These are phyloP conservation scores for Penicillium sp. DNA, from an alignment of 2,329 filamentous ascomycete species.

Conservation along the genomic window DNA sequence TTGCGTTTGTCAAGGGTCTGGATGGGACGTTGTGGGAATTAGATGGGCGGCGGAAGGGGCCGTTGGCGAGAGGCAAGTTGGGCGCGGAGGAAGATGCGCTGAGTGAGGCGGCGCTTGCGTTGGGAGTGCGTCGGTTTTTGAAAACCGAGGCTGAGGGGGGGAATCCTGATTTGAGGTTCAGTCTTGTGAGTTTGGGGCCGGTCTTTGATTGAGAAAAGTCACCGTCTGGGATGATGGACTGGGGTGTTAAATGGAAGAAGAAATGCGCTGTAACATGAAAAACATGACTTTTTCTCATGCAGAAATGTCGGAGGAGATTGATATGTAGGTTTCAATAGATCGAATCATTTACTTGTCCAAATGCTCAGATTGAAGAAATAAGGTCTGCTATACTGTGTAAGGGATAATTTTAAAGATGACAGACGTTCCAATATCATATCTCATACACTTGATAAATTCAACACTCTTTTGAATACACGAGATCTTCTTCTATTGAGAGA, in stretches of 20 bases:
- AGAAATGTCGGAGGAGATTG: too few relatives aligned
- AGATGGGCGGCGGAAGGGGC: constrained; percentile 68
- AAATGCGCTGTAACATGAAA: not conserved
- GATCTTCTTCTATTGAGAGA: too few relatives aligned
- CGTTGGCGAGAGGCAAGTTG: constrained; percentile 61
- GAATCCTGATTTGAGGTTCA: constrained; percentile 55
- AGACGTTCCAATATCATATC: too few relatives aligned
- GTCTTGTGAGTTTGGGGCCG: constrained; percentile 55
- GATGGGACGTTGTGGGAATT: constrained; percentile 74
- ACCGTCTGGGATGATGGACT: not conserved
- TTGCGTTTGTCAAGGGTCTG: constrained; percentile 77
- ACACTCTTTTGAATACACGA: too few relatives aligned
- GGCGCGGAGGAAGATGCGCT: constrained; percentile 62
- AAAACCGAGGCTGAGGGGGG: constrained; percentile 53
- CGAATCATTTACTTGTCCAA: too few relatives aligned
- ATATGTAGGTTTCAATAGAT: too few relatives aligned
- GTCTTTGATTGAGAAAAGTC: constrained; percentile 41
- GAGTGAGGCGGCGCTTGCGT: constrained; percentile 65
- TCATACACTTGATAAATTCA: too few relatives aligned
- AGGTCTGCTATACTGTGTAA: too few relatives aligned
- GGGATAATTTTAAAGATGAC: too few relatives aligned
- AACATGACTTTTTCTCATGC: too few relatives aligned
- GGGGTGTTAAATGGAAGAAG: not conserved
- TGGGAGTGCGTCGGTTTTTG: constrained; percentile 60
- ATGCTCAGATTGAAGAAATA: too few relatives aligned